Conservation (phyloP, 1,284 basidiomycete genomes). For the Ustilago sp. region DNA sequence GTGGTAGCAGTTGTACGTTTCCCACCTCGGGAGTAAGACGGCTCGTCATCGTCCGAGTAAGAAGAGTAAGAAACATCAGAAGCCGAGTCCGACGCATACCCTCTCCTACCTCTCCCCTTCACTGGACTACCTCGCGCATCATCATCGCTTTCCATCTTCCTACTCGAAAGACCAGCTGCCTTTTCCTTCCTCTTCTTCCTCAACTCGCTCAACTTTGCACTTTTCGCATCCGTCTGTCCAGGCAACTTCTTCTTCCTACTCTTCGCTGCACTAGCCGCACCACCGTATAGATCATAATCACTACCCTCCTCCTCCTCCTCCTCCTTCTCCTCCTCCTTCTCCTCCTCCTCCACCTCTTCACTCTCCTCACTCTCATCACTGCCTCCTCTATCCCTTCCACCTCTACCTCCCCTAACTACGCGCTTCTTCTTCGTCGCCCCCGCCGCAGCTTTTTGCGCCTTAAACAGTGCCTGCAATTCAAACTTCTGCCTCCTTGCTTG, state of each 20-base stretch:
- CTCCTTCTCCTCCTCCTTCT: conserved; percentile 72
- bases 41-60: conserved; percentile 60
- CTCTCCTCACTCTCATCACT: conserved; percentile 76
- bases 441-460: conserved; percentile 74
- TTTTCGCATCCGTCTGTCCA: conserved; percentile 51
- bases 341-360: conserved; percentile 76
- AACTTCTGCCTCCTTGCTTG: conserved; percentile 80
- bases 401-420: conserved; percentile 16
- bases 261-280: conserved; percentile 80
- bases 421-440: conserved; percentile 48
- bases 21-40: conserved; percentile 1
- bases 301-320: conserved; percentile 82
- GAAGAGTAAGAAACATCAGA: conserved; percentile 22
- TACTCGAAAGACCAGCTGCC: conserved; percentile 28
- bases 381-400: conserved; percentile 68
- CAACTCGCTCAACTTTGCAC: conserved; percentile 57
- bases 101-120: background rate
- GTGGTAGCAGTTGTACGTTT: background rate
- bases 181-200: conserved; percentile 55
- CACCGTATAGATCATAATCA: conserved; percentile 64
- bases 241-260: conserved; percentile 81
- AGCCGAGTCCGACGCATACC: conserved; percentile 10
- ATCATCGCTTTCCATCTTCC: conserved; percentile 37
- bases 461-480: conserved; percentile 81
- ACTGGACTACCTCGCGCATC: conserved; percentile 4